Base-by-base conservation (phyloP, 192 early-diverging fungal genomes). In the Oehlia diaphana region DNA sequence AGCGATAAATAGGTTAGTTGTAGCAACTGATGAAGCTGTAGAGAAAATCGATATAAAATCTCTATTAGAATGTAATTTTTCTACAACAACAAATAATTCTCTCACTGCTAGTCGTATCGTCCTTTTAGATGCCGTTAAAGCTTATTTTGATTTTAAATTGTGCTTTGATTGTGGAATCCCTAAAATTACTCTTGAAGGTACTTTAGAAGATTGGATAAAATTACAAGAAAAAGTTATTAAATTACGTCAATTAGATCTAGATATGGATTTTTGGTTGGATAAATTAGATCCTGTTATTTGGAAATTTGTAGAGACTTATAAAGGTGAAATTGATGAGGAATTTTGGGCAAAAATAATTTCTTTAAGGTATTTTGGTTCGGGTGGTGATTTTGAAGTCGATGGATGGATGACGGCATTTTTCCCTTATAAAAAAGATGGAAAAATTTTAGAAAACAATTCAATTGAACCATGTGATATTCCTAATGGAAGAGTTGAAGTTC, bases 221-320 rank as follows among this genome's bases (percentile, higher is more conserved):
- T 23, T 63, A 23, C 62, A 63, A 63, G 62, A 63, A 63, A 63
- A n/a, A 63, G 62, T 63, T n/a, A 63, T 21, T 63, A 16, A 63
- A 63, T 63, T 63, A 63, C 19, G 19, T n/a, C 19, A 16, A 7
- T 63, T 63, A 63, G 16, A 63, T 63, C 23, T 63, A 63, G 62
- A 63, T 9, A 9, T 63, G 9, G 62, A 63, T 63, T 63, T 63
- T 63, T 63, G 62, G 62, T 63, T 63, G 0, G 62, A 63, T 26
- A 19, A 23, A 19, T 23, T 63, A 23, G 62, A 63, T 23, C 62
- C 62, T 63, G 62, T 63, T 19, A n/a, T 63, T 63, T 63, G 8
- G 62, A 63, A 63, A 26, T 63, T 63, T 12, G n/a, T 63, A 63
- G 62, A 42, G 8, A 42, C 39, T 42, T 42, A 42, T 42, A 42